Evolutionary conservation across 306 rosid genomes (phyloP).

Genomic region (Ziziphus jujuba): DNA sequence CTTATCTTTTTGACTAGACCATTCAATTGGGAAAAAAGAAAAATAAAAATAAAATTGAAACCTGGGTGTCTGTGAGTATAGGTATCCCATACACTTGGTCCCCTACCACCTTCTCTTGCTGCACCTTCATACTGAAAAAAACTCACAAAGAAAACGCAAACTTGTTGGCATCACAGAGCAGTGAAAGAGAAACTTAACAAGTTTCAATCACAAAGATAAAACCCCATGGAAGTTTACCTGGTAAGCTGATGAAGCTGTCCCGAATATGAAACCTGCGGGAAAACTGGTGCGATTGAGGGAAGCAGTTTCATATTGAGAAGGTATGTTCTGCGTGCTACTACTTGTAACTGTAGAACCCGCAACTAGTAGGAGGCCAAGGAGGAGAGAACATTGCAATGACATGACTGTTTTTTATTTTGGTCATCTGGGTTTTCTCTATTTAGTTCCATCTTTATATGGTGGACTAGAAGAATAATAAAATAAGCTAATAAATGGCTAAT

Average conservation of each 20-base stretch:
- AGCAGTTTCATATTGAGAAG: slow-evolving; percentile 9
- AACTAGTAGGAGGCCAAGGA: slow-evolving; percentile 5
- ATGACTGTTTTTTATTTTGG: neutral
- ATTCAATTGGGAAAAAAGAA: no score
- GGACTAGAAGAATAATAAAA: no score
- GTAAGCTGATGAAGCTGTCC: slow-evolving; percentile 10
- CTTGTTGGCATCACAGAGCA: neutral
- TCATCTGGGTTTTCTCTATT: no score
- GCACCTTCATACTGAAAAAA: slow-evolving; percentile 4
- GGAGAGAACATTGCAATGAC: slow-evolving; percentile 14
- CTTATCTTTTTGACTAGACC: no score
- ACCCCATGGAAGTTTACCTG: neutral
- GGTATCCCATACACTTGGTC: slow-evolving; percentile 6
- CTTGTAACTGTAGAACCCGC: neutral
- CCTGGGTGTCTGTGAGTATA: slow-evolving; percentile 1
- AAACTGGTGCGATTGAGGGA: slow-evolving; percentile 43
- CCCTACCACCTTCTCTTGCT: neutral
- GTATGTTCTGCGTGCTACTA: neutral
- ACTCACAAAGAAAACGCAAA: neutral
- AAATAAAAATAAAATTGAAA: neutral
- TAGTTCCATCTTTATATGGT: no score
- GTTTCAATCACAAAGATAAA: neutral
- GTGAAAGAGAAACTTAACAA: neutral
- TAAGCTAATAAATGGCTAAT: no score
- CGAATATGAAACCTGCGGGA: slow-evolving; percentile 25